Evolutionary conservation across 2,329 filamentous ascomycete genomes (phyloP), one percentile per base, ranked within the genome.

Genomic region (Sporothrix inflata): DNA sequence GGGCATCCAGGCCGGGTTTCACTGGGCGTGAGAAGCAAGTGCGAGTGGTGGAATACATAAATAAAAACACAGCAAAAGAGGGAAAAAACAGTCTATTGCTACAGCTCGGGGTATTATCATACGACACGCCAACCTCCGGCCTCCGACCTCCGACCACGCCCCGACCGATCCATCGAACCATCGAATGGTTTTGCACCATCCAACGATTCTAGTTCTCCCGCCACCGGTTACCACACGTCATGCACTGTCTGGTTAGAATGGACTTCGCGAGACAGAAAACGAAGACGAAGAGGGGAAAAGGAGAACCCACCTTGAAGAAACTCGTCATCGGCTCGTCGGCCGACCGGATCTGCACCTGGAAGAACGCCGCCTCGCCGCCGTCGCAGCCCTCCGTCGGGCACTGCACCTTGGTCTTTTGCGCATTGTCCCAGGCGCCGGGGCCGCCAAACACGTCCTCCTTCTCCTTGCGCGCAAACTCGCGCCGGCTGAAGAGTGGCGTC

Each of bases 311-410:
- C 88, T 94, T 96, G 83, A 91, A 97, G 83, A 98, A 98, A 74
- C 90, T 95, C 76, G 96, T 99, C 92, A 97, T 98, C 74, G 96
- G 96, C 86, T 99, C 96, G 83, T 99, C 96, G 69, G 96, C 96
- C 85, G 94, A 97, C 77, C 96, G 90, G 83, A 98, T 98, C 87
- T 99, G 96, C 77, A 98, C 90, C 85, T 97, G 94, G 85, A 94
- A 97, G 85, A 95, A 98, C 75, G 94, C 97, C 3, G 96, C 96
- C 84, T 94, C 90, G 74, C 89, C 87, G 75, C 94, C 94, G 78
- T 92, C 87, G 85, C 96, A 99, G 72, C 87, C 87, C 53, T 94
- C 90, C 74, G 90, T 90, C 34, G 92, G 90, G 81, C 96, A 99
- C 86, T 96, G 93, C 66, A 92, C 92, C 72, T 88, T 85, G 40